phyloP scores from a whole-genome alignment of 2,329 filamentous ascomycete species.

The Botrytis galanthina region DNA sequence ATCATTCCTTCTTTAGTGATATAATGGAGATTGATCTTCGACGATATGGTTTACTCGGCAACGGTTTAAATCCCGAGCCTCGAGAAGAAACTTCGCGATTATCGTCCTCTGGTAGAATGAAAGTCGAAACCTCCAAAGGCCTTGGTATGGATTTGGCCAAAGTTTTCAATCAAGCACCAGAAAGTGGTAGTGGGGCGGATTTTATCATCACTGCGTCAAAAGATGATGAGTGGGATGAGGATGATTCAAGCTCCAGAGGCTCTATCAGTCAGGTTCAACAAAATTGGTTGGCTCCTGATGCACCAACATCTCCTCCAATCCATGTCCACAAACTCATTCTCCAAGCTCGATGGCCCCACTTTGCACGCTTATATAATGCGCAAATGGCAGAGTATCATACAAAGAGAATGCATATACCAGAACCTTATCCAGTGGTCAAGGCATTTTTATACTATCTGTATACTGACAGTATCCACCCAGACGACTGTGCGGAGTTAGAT shows the following conservation, averaged over 20 bases:
- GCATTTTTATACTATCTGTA: conserved; percentile 96
- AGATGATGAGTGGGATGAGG: conserved; percentile 68
- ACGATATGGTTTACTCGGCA: conserved; percentile 86
- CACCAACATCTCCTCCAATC: conserved; percentile 75
- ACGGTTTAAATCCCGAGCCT: conserved; percentile 61
- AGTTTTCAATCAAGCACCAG: conserved; percentile 82
- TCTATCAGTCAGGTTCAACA: conserved; percentile 40
- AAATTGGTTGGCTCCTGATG: conserved; percentile 60
- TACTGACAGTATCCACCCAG: conserved; percentile 78
- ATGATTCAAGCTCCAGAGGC: conserved; percentile 50
- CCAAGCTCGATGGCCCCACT: conserved; percentile 94
- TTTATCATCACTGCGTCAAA: conserved; percentile 86
- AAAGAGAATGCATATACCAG: conserved; percentile 95
- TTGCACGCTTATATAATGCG: conserved; percentile 83
- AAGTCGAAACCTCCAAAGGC: conserved; percentile 58
- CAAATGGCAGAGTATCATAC: conserved; percentile 98
- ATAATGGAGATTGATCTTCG: conserved; percentile 92
- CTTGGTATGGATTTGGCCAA: conserved; percentile 83
- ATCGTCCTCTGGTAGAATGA: conserved; percentile 44
- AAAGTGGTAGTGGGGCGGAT: conserved; percentile 82
- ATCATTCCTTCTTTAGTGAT: conserved; percentile 51
- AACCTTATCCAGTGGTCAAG: conserved; percentile 90
- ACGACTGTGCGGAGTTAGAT: conserved; percentile 62
- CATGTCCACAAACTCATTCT: conserved; percentile 94
- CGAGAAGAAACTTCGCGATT: conserved; percentile 50